These are phyloP conservation scores for Ogataea pini DNA, from an alignment of 805 yeast species.

Conservation along the genomic window DNA sequence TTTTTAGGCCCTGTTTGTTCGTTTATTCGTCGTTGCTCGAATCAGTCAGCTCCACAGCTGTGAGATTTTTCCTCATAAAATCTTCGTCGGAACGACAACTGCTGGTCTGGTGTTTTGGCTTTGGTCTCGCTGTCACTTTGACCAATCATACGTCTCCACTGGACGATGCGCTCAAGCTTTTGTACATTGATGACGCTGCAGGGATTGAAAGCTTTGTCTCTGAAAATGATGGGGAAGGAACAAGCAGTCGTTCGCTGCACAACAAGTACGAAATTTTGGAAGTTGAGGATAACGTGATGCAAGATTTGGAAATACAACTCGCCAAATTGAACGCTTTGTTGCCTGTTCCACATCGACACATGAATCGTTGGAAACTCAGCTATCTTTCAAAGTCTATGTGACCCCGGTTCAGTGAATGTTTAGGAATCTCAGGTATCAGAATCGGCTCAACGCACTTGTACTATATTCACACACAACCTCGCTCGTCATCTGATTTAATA, in stretches of 20 bases:
- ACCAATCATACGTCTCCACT: constrained; percentile 5
- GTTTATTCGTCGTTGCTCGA: constrained; percentile 43
- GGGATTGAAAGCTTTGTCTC: constrained; percentile 31
- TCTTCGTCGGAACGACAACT: constrained; percentile 14
- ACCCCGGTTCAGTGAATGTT: too few species aligned
- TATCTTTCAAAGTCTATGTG: constrained; percentile 27
- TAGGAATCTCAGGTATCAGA: too few species aligned
- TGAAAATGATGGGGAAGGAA: constrained; percentile 20
- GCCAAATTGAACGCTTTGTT: constrained; percentile 31
- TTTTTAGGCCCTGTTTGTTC: constrained; percentile 39
- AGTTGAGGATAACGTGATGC: constrained; percentile 41
- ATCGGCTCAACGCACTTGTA: too few species aligned
- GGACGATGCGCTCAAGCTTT: constrained; percentile 43
- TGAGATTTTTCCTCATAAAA: constrained; percentile 36
- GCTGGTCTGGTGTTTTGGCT: constrained; percentile 53
- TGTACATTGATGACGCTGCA: constrained; percentile 39
- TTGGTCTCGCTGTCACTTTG: constrained; percentile 35
- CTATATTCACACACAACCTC: too few species aligned
- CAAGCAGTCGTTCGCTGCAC: constrained; percentile 13
- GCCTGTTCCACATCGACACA: constrained; percentile 34
- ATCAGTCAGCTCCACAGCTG: constrained; percentile 43
- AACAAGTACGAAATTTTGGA: constrained; percentile 23
- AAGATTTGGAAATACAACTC: constrained; percentile 34
- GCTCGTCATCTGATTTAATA: too few species aligned
- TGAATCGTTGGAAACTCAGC: constrained; percentile 35